Evolutionary conservation across 169 alveolate genomes (phyloP).

Genomic region (Haemoproteus tartakovskyi): DNA sequence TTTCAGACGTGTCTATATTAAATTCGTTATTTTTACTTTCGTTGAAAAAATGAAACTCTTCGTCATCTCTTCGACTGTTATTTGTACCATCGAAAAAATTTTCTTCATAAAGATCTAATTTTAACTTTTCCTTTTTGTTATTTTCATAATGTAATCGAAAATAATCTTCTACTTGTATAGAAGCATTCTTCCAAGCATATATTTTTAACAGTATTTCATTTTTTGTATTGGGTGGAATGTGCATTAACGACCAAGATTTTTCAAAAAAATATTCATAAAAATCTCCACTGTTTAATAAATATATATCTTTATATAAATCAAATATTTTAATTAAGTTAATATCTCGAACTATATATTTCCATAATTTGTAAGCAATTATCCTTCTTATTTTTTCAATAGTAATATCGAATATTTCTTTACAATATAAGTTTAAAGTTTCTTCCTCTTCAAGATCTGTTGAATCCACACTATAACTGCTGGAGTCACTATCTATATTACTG

Average conservation of each 20-base stretch:
- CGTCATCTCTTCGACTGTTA: not conserved
- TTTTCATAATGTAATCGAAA: conserved; percentile 52
- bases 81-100: conserved; percentile 1
- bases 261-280: conserved; percentile 68
- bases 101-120: conserved; percentile 47
- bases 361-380: conserved; percentile 69
- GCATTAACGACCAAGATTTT: conserved; percentile 70
- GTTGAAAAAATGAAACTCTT: conserved; percentile 16
- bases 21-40: conserved; percentile 9
- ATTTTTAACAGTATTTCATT: conserved; percentile 61
- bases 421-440: conserved; percentile 15
- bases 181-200: conserved; percentile 60
- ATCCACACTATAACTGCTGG: conserved; percentile 8
- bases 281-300: conserved; percentile 70
- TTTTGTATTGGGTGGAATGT: conserved; percentile 54
- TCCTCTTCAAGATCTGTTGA: too few relatives aligned
- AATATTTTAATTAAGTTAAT: conserved; percentile 59
- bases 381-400: conserved; percentile 69
- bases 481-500: not conserved
- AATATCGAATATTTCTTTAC: conserved; percentile 55
- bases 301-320: conserved; percentile 66
- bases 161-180: conserved; percentile 44
- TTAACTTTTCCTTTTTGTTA: conserved; percentile 43
- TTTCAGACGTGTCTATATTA: conserved; percentile 37
- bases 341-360: conserved; percentile 69